Conservation (phyloP, 768 basidiomycete species). For the Clathrus columnatus region DNA sequence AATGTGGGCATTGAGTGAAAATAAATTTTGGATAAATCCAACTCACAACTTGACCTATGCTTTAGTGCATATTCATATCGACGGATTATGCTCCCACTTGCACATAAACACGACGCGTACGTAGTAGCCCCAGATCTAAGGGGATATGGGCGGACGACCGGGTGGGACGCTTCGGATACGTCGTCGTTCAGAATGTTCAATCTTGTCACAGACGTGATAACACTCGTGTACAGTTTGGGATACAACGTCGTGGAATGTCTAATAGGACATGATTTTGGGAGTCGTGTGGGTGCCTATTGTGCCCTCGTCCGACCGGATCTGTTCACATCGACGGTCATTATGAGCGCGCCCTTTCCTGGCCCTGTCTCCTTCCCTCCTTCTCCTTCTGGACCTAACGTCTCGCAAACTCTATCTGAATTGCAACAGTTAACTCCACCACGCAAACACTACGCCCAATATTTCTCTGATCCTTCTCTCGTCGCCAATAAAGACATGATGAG, state of each 20-base stretch:
- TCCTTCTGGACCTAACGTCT: not conserved
- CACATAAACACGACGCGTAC: constrained; percentile 38
- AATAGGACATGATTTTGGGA: constrained; percentile 56
- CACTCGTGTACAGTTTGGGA: constrained; percentile 43
- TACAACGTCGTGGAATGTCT: constrained; percentile 38
- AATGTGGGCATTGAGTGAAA: constrained; percentile 20
- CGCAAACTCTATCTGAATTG: constrained; percentile 22
- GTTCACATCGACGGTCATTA: constrained; percentile 46
- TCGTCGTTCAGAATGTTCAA: constrained; percentile 43
- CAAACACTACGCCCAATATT: constrained; percentile 51
- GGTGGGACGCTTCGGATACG: constrained; percentile 26
- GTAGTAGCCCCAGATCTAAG: constrained; percentile 58
- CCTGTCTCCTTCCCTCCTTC: constrained; percentile 14
- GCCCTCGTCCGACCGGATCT: constrained; percentile 48
- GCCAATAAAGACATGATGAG: constrained; percentile 29
- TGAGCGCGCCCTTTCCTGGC: constrained; percentile 51
- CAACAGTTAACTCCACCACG: constrained; percentile 38
- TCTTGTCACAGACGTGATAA: constrained; percentile 41
- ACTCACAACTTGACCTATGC: not conserved
- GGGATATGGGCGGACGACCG: constrained; percentile 40
- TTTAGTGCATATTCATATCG: constrained; percentile 53
- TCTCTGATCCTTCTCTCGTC: constrained; percentile 38
- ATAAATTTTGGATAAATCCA: not conserved
- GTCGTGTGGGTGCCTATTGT: constrained; percentile 42
- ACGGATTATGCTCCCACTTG: constrained; percentile 43